Conservation (phyloP, 73 alveolate genomes). For the Tetrahymena borealis region DNA sequence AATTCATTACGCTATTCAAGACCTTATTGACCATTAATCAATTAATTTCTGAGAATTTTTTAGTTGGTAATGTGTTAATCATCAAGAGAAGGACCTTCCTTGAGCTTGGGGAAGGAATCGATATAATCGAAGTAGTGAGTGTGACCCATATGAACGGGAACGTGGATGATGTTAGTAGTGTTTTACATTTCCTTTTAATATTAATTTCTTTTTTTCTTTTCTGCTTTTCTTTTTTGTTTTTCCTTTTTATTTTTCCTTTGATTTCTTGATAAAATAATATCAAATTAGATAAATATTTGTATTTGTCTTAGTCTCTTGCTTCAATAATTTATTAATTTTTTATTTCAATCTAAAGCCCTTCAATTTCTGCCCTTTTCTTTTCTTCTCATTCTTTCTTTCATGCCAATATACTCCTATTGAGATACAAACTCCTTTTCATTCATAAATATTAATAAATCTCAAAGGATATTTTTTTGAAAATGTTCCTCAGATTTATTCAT, state of each 20-base stretch:
- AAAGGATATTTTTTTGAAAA: too few relatives aligned
- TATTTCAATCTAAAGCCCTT: not conserved
- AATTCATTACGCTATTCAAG: slow-evolving; percentile 10
- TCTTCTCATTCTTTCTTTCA: too few relatives aligned
- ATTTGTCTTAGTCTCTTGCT: not conserved
- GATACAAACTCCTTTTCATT: too few relatives aligned
- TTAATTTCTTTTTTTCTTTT: not conserved
- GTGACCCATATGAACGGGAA: slow-evolving; percentile 31
- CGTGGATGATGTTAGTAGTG: not conserved
- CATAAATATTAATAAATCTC: too few relatives aligned
- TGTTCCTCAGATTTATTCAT: too few relatives aligned
- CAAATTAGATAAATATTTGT: not conserved
- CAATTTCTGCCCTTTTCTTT: not conserved
- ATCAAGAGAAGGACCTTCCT: slow-evolving; percentile 18
- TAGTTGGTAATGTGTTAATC: slow-evolving; percentile 1
- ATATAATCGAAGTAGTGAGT: slow-evolving; percentile 40
- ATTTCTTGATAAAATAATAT: not conserved
- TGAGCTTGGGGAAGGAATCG: slow-evolving; percentile 18
- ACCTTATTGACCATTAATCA: slow-evolving; percentile 21
- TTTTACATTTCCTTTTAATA: not conserved
- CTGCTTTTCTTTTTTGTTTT: not conserved
- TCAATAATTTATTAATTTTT: not conserved
- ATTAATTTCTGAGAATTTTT: slow-evolving; percentile 32
- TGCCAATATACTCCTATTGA: too few relatives aligned
- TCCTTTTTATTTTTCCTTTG: not conserved